Evolutionary conservation across 2,329 filamentous ascomycete species (phyloP).

Genomic region (Talaromyces sp.): DNA sequence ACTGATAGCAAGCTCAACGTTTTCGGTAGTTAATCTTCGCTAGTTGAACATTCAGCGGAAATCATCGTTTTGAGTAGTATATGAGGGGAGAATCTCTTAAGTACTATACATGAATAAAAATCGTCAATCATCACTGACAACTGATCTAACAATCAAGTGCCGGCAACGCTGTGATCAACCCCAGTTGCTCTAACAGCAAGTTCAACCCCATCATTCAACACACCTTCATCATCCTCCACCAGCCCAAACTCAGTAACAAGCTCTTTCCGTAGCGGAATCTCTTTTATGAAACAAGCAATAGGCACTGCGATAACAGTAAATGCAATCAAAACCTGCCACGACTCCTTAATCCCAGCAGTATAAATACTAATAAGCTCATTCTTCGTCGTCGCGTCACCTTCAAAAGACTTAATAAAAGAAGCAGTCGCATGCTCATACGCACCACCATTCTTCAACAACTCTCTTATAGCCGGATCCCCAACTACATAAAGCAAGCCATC

Average conservation of each 20-base stretch:
- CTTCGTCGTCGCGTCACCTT: not conserved
- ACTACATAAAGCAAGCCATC: not conserved
- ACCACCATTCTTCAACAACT: conserved; percentile 9
- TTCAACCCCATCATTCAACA: not conserved
- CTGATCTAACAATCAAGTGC: too few relatives aligned
- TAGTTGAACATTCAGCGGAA: too few relatives aligned
- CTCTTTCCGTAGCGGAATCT: not conserved
- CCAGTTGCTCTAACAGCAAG: not conserved
- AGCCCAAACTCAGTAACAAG: not conserved
- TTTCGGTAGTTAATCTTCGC: too few relatives aligned
- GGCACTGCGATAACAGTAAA: not conserved
- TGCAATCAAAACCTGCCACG: not conserved
- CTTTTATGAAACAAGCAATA: not conserved
- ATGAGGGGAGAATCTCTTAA: too few relatives aligned
- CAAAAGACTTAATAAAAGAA: not conserved
- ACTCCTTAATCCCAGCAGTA: not conserved
- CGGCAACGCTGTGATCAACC: too few relatives aligned
- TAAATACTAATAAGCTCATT: not conserved
- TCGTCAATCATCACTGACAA: too few relatives aligned
- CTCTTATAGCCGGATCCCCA: conserved; percentile 12
- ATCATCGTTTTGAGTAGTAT: too few relatives aligned
- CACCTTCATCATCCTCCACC: not conserved
- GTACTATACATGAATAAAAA: too few relatives aligned
- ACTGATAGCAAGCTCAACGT: too few relatives aligned
- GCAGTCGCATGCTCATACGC: conserved; percentile 1